Evolutionary conservation across 192 early-diverging fungal species (phyloP), one percentile per base, ranked within the genome.

Genomic region (Podila minutissima): DNA sequence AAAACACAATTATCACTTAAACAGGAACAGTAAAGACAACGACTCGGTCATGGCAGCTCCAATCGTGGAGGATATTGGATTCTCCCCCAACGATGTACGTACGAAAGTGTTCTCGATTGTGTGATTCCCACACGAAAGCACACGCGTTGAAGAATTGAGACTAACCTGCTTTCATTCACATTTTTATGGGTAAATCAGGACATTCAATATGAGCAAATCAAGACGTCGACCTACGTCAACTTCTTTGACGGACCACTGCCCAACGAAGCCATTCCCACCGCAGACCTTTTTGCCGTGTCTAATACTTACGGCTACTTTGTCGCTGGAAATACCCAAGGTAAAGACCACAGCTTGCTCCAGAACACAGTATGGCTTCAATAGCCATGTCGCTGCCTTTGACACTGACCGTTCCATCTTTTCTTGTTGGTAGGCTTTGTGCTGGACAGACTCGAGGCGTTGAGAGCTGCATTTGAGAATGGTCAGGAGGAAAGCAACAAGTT

Each of bases 291-390:
- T 55, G 89, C 74, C 0, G 83, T 89, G 10, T 93, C 92, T 32
- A 91, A 86, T 66, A 87, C 55, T n/a, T 88, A 86, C 70, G 92
- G 91, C 1, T 94, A 89, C 61, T 89, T 92, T 62, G 87, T 92
- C 17, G 93, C 91, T 15, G 93, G 89, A 8, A 83, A 87, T 17
- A 83, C 72, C 29, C 67, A 83, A 65, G 92, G 92, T 90, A 85
- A 68, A 41, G 5, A 3, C 38, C 38, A 37, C 38, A 41, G 11
- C 38, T 17, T 46, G 1, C 19, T 15, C 24, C 12, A 13, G 13
- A 60, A 60, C 55, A 12, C 33, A n/a, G 0, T 5, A 20, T 29
- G 10, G 35, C 24, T 35, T 57, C 41, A 46, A 1, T 35, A 8
- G 2, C 13, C 22, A 58, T 3, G 22, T 29, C 48, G 6, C 0